Conservation (phyloP, 2,329 filamentous ascomycete genomes). For the Ambrosiella xylebori region DNA sequence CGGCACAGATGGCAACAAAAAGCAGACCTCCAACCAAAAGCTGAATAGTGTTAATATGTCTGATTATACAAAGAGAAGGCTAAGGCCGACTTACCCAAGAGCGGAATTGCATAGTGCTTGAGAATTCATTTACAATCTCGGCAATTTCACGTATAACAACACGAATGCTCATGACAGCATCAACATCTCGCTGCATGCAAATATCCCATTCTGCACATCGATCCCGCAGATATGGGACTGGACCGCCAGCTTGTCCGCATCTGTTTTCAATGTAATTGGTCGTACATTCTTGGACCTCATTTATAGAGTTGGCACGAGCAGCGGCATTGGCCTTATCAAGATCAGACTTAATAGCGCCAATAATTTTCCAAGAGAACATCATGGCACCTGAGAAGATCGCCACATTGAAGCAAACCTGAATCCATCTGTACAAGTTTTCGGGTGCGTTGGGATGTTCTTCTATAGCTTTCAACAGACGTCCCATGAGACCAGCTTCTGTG, state of each 20-base stretch:
- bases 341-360: constrained; percentile 55
- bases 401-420: constrained; percentile 45
- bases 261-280: constrained; percentile 59
- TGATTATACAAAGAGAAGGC: not conserved
- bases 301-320: constrained; percentile 49
- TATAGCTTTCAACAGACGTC: constrained; percentile 30
- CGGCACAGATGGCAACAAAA: constrained; percentile 30
- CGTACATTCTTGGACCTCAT: constrained; percentile 57
- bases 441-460: constrained; percentile 42
- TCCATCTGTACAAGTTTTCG: constrained; percentile 40
- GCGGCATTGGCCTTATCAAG: constrained; percentile 55
- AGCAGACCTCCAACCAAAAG: constrained; percentile 34
- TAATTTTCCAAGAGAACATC: constrained; percentile 53
- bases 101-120: constrained; percentile 80
- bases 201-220: constrained; percentile 67
- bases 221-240: constrained; percentile 51
- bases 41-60: constrained; percentile 19
- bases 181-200: constrained; percentile 75
- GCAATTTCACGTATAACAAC: constrained; percentile 79
- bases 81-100: constrained; percentile 30
- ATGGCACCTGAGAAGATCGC: constrained; percentile 37
- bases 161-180: constrained; percentile 59
- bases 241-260: constrained; percentile 40
- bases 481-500: constrained; percentile 22
- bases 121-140: constrained; percentile 83